Evolutionary conservation across 306 rosid genomes (phyloP), one percentile per base, ranked within the genome.

Genomic region (Prunus davidiana): DNA sequence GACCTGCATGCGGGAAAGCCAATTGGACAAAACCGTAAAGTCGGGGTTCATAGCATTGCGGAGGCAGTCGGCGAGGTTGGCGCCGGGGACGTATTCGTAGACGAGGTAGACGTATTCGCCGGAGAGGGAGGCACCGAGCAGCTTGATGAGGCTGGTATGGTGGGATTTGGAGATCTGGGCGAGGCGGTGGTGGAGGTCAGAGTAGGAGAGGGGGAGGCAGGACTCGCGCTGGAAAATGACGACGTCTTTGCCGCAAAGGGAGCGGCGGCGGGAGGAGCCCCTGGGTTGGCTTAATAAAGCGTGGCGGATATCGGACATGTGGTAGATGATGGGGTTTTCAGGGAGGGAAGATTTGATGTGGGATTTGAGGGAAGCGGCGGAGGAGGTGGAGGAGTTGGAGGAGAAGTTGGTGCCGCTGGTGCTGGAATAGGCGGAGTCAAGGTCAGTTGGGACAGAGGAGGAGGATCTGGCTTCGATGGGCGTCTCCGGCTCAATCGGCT

Each of bases 101-200:
- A 84, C 95, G 9, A 90, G 84, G 71, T 88, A 92, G 79, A 92
- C 70, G 76, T 70, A 86, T 43, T 74, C 74, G 8, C 93, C 92
- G 19, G 92, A 88, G 28, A 92, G 55, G 1, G 98, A 89, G 0
- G 97, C 96, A 9, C 97, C 98, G 58, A 90, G 89, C 30, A 95
- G 97, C 80, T 87, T 90, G 34, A 89, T 75, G 49, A 95, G 70
- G 68, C 96, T 95, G 56, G 82, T 80, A 20, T 95, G 97, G 75
- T 95, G 96, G 81, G 87, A 85, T 52, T 95, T 90, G 74, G 88
- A 80, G 71, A 92, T 74, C 2, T 84, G 24, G 13, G 88, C 76
- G 19, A 95, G 81, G 30, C 88, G 85, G 16, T 60, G 55, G 18
- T 79, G 80, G 60, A 95, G 84, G 82, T 89, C 97, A 2, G 82